Evolutionary conservation across 805 yeast species (phyloP), one percentile per base, ranked within the genome.

Genomic region (Vanderwaltozyma tropicalis): DNA sequence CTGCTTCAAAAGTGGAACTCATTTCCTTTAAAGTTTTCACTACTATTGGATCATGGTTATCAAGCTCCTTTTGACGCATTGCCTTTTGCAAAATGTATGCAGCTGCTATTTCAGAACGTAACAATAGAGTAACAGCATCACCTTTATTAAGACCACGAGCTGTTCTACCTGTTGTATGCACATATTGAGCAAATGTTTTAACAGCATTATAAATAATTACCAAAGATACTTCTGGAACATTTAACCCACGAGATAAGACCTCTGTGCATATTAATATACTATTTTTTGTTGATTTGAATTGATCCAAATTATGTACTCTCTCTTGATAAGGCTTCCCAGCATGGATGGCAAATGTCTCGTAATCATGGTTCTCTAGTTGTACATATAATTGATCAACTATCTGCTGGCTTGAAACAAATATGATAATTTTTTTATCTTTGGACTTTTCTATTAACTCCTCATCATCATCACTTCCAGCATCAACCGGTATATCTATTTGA

Each of bases 91-190:
- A 49, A 35, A 70, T 68, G 56, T 83, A 64, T 0, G 94, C 85
- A 43, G 76, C 76, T 0, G 80, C 74, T 14, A 87, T 66, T 50
- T 87, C 87, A 16, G 63, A 62, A 0, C 71, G 63, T 1, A 77
- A 64, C 4, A 92, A 64, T 45, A 89, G 73, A 0, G 96, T 82
- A 4, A 86, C 66, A n/a, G 81, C 80, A 2, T 66, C 65, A 2
- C 98, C 98, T 3, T 61, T 63, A 26, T 70, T 69, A 0, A 92
- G 92, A 1, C 96, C 97, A 42, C 98, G 68, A 0, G 96, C 98
- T 0, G 98, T 92, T 41, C 98, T 67, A 0, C 98, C 98, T 1
- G 88, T 95, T 8, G 97, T 71, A 61, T 92, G 98, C 11, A 92
- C 89, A 53, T 92, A 92, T 56, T 92, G 97, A 44, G 94, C 97